These are phyloP conservation scores for Chamaenerion angustifolium DNA, from an alignment of 345 rosid species.

Conservation along the genomic window DNA sequence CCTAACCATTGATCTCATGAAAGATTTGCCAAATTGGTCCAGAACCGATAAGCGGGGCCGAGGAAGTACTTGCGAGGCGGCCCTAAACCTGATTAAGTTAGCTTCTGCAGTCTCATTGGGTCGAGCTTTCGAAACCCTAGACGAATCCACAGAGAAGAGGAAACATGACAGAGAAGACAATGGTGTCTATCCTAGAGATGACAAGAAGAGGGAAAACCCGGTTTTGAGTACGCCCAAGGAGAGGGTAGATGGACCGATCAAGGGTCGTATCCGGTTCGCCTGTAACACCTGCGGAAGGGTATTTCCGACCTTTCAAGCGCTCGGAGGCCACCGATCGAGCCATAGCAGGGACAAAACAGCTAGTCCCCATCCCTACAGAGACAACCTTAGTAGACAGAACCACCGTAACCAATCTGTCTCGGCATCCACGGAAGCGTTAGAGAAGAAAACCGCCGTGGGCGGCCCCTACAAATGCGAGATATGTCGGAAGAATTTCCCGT, in stretches of 20 bases:
- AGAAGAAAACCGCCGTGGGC: neutral
- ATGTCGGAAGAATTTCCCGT: conserved; percentile 10
- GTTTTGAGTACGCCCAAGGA: neutral
- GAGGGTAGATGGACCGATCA: neutral
- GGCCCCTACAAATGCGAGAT: conserved; percentile 8
- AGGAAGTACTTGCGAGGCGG: conserved; percentile 8
- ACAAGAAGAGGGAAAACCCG: neutral
- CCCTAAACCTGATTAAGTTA: conserved; percentile 8
- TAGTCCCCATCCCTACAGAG: neutral
- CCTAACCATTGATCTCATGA: conserved; percentile 8
- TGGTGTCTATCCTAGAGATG: no score
- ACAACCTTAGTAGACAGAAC: neutral
- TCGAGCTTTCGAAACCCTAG: neutral
- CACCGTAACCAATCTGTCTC: neutral
- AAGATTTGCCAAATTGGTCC: conserved; percentile 15
- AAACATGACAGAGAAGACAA: no score
- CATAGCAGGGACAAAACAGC: conserved; percentile 10
- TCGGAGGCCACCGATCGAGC: conserved; percentile 17
- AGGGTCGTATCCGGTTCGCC: neutral
- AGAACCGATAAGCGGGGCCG: conserved; percentile 9
- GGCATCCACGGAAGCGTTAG: neutral
- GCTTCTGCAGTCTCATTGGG: neutral
- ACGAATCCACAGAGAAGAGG: neutral
- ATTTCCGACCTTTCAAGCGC: conserved; percentile 11
- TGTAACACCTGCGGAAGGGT: conserved; percentile 7